phyloP scores from a whole-genome alignment of 352 stramenopile species.

The Pythium phragmitis region DNA sequence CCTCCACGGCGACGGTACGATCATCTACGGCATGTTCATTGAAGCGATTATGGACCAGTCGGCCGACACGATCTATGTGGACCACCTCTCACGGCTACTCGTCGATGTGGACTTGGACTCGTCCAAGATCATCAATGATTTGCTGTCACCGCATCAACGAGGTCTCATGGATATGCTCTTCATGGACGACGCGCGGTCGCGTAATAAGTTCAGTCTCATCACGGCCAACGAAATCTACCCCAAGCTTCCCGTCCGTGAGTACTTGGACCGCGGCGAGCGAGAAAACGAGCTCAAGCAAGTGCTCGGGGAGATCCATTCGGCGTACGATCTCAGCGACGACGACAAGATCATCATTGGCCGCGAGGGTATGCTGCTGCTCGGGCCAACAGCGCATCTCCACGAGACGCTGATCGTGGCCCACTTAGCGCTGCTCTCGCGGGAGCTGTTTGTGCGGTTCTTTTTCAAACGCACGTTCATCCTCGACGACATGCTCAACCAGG shows the following conservation, averaged over 20 bases:
- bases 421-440: conserved; percentile 90
- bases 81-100: conserved; percentile 95
- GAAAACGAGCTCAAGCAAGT: conserved; percentile 97
- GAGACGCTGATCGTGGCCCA: conserved; percentile 90
- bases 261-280: conserved; percentile 96
- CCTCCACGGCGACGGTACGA: conserved; percentile 73
- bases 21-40: conserved; percentile 90
- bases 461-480: conserved; percentile 97
- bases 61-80: conserved; percentile 96
- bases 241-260: conserved; percentile 93
- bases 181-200: conserved; percentile 91
- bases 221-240: conserved; percentile 96
- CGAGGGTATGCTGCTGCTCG: conserved; percentile 88
- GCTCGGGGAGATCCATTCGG: conserved; percentile 92
- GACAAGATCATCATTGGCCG: conserved; percentile 95
- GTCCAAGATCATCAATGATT: conserved; percentile 95
- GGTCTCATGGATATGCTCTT: conserved; percentile 95
- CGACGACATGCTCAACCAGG: conserved; percentile 93
- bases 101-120: conserved; percentile 96
- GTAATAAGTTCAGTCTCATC: conserved; percentile 97
- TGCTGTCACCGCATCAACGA: conserved; percentile 94
- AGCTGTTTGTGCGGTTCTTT: conserved; percentile 93
- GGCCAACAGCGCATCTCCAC: conserved; percentile 85
- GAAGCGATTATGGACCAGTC: conserved; percentile 97
- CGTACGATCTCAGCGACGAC: conserved; percentile 95